phyloP scores from a whole-genome alignment of 768 basidiomycete genomes.

The Tremella mesenterica region DNA sequence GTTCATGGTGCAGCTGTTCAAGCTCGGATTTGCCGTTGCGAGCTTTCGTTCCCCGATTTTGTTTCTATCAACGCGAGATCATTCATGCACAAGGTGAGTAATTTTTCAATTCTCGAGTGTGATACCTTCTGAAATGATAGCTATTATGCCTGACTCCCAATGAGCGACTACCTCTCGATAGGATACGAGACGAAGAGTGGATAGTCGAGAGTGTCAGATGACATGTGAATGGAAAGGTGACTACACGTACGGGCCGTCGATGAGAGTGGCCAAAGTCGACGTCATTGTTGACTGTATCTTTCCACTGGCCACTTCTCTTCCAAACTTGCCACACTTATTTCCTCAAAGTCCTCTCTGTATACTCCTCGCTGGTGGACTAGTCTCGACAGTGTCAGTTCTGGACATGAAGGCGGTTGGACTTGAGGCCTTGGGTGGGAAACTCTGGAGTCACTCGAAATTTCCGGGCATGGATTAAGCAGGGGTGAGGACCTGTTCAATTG shows the following conservation, averaged over 20 bases:
- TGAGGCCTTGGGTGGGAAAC: no score
- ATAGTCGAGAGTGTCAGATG: not conserved
- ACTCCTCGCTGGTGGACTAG: no score
- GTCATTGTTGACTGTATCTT: no score
- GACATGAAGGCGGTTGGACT: no score
- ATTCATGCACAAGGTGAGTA: conserved; percentile 54
- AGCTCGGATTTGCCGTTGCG: conserved; percentile 64
- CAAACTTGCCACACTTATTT: no score
- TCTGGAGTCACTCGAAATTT: no score
- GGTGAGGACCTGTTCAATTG: not conserved
- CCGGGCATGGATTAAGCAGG: not conserved
- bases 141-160: not conserved
- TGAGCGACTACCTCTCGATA: not conserved
- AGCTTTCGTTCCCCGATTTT: conserved; percentile 58
- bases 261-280: no score
- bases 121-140: not conserved
- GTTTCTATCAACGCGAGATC: conserved; percentile 58
- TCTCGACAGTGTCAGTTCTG: no score
- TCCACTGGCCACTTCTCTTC: no score
- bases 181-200: not conserved
- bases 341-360: no score
- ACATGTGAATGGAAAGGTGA: no score
- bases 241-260: no score
- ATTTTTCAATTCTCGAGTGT: not conserved
- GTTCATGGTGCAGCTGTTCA: conserved; percentile 53